Evolutionary conservation across 805 yeast genomes (phyloP).

Genomic region (Geotrichum ghanense): DNA sequence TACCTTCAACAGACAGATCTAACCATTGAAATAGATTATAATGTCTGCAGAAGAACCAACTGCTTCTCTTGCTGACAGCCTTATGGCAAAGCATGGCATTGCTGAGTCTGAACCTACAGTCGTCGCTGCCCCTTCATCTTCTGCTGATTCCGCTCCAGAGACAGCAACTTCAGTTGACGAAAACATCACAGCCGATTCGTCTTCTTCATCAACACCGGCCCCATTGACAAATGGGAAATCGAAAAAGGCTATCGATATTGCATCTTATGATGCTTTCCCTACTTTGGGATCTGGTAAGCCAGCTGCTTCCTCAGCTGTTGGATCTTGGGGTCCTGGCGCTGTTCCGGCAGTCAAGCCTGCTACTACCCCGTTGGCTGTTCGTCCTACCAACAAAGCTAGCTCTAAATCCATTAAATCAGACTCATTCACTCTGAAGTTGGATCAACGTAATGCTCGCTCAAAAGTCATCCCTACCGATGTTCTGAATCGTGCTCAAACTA

Average conservation of each 20-base stretch:
- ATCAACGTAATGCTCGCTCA: conserved; percentile 49
- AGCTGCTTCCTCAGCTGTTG: conserved; percentile 10
- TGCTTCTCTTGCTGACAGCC: conserved; percentile 12
- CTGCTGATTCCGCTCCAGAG: not conserved
- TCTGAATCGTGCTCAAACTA: conserved; percentile 47
- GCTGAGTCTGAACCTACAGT: not conserved
- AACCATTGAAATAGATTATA: too few species aligned
- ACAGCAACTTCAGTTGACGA: not conserved
- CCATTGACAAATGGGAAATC: not conserved
- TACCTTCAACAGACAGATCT: too few species aligned
- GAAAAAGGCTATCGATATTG: conserved; percentile 13
- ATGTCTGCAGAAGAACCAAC: conserved; percentile 1
- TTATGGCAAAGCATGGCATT: conserved; percentile 14
- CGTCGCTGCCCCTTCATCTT: not conserved
- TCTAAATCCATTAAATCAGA: conserved; percentile 56
- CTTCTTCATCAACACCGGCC: not conserved
- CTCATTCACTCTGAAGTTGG: conserved; percentile 62
- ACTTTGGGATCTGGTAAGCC: conserved; percentile 16
- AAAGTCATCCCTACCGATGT: conserved; percentile 61
- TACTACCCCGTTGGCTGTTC: conserved; percentile 34
- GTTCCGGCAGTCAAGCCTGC: conserved; percentile 12
- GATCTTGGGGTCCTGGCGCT: conserved; percentile 11
- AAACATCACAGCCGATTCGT: not conserved
- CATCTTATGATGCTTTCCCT: conserved; percentile 23
- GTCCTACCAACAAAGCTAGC: conserved; percentile 57